A percentile compares a stretch with the other conserved stretches of the same genome.
Evolutionary conservation across 2,329 filamentous ascomycete genomes (phyloP).

Genomic region (Ambrosiella beaveri): DNA sequence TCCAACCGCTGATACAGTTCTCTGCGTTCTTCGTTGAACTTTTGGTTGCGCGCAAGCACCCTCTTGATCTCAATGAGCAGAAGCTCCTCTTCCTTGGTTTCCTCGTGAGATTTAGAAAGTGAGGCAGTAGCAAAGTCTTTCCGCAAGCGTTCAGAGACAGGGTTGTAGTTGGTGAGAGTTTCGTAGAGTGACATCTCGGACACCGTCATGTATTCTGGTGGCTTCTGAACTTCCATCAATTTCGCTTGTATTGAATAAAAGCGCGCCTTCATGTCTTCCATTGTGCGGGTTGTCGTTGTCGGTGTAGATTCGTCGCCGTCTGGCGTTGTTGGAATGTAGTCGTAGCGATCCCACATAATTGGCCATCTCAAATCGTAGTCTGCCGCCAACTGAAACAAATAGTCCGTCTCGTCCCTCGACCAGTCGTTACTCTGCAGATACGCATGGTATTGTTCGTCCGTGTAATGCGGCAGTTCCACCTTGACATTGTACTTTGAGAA

Average conservation of each 20-base stretch:
- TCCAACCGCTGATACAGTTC: slow-evolving; percentile 80
- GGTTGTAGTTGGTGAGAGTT: slow-evolving; percentile 72
- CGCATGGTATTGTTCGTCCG: slow-evolving; percentile 67
- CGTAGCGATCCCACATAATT: slow-evolving; percentile 82
- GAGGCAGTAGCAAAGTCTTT: slow-evolving; percentile 74
- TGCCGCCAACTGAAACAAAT: slow-evolving; percentile 56
- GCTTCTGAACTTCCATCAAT: slow-evolving; percentile 65
- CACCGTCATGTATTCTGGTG: slow-evolving; percentile 71
- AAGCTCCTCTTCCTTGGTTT: slow-evolving; percentile 82
- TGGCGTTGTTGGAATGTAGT: slow-evolving; percentile 38
- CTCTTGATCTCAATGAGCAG: slow-evolving; percentile 80
- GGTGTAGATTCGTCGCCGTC: slow-evolving; percentile 30
- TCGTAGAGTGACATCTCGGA: slow-evolving; percentile 71
- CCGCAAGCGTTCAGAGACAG: slow-evolving; percentile 57
- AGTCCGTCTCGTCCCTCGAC: slow-evolving; percentile 88
- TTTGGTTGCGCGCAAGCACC: slow-evolving; percentile 72
- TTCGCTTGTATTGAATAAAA: slow-evolving; percentile 78
- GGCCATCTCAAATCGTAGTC: slow-evolving; percentile 84
- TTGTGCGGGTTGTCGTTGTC: slow-evolving; percentile 31
- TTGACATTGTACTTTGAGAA: slow-evolving; percentile 84
- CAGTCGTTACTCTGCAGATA: slow-evolving; percentile 61
- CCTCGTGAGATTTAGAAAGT: slow-evolving; percentile 63
- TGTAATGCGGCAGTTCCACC: slow-evolving; percentile 64
- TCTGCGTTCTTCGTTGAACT: slow-evolving; percentile 71
- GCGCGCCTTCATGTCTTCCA: slow-evolving; percentile 82